Conservation (phyloP, 140 eudicot species). For the Ambrosia hybrid region DNA sequence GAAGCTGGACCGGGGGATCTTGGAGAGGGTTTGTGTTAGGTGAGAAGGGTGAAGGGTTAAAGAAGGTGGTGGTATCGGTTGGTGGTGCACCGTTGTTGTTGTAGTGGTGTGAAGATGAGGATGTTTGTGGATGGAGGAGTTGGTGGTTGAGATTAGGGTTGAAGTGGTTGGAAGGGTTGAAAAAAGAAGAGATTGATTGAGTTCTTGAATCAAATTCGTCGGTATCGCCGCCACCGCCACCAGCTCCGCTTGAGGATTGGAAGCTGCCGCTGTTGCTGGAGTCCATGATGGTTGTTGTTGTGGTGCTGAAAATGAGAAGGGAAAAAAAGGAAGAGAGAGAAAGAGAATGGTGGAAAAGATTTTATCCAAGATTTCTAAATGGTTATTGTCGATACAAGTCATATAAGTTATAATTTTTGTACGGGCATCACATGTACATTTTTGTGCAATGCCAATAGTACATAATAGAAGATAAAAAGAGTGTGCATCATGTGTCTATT, state of each 20-base stretch:
- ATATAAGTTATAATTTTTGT: too few species aligned
- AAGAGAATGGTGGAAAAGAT: background rate
- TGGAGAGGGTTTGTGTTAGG: constrained; percentile 18
- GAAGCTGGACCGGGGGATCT: too few species aligned
- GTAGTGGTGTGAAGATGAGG: background rate
- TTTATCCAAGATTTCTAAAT: constrained; percentile 16
- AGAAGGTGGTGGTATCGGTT: constrained; percentile 27
- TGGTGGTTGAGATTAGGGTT: constrained; percentile 28
- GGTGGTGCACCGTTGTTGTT: constrained; percentile 25
- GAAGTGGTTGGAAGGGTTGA: constrained; percentile 38
- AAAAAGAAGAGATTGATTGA: constrained; percentile 42
- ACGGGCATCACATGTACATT: too few species aligned
- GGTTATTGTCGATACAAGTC: constrained; percentile 23
- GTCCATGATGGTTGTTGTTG: constrained; percentile 40
- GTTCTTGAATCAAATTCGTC: constrained; percentile 56
- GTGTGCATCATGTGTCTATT: too few species aligned
- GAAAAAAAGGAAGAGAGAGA: constrained; percentile 2
- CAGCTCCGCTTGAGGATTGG: constrained; percentile 62
- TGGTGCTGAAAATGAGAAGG: constrained; percentile 17
- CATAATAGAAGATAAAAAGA: too few species aligned
- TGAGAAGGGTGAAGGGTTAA: constrained; percentile 20
- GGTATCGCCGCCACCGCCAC: constrained; percentile 31
- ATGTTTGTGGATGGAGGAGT: constrained; percentile 19
- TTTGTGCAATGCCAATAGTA: too few species aligned
- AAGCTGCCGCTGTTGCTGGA: constrained; percentile 61